Evolutionary conservation across 2,329 filamentous ascomycete genomes (phyloP).

Genomic region (Blastomyces silverae): DNA sequence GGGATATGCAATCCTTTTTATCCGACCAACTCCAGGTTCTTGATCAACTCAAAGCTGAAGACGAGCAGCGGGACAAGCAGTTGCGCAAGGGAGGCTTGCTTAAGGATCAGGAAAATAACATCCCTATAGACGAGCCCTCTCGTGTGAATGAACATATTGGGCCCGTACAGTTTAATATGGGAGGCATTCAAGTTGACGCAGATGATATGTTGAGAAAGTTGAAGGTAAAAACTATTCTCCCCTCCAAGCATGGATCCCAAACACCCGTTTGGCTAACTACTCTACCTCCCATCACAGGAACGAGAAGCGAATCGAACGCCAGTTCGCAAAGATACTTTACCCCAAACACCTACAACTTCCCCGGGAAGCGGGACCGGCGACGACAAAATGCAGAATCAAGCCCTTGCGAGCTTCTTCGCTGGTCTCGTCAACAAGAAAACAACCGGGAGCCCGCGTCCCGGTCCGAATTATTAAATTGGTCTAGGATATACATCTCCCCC

Average conservation of each 20-base stretch:
- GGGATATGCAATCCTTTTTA: slow-evolving; percentile 72
- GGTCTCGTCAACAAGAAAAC: slow-evolving; percentile 50
- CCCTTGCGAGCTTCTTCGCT: slow-evolving; percentile 55
- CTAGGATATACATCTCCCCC: background rate
- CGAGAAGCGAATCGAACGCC: slow-evolving; percentile 39
- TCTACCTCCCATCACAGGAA: slow-evolving; percentile 30
- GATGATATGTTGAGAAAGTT: slow-evolving; percentile 85
- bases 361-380: slow-evolving; percentile 28
- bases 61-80: slow-evolving; percentile 41
- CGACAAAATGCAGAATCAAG: slow-evolving; percentile 53
- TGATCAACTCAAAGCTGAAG: slow-evolving; percentile 56
- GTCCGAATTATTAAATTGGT: slow-evolving; percentile 29
- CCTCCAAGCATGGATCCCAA: background rate
- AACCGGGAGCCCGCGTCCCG: slow-evolving; percentile 34
- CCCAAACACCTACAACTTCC: slow-evolving; percentile 26
- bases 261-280: background rate
- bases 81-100: slow-evolving; percentile 28
- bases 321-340: slow-evolving; percentile 30
- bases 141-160: slow-evolving; percentile 73
- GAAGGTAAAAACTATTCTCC: slow-evolving; percentile 52
- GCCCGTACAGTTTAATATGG: slow-evolving; percentile 96
- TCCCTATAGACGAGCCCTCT: slow-evolving; percentile 32
- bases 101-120: slow-evolving; percentile 21
- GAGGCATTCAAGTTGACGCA: slow-evolving; percentile 90
- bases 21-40: slow-evolving; percentile 66